These are phyloP conservation scores for Tylopilus vinaceipallidus DNA, from an alignment of 768 basidiomycete genomes.

Conservation along the genomic window DNA sequence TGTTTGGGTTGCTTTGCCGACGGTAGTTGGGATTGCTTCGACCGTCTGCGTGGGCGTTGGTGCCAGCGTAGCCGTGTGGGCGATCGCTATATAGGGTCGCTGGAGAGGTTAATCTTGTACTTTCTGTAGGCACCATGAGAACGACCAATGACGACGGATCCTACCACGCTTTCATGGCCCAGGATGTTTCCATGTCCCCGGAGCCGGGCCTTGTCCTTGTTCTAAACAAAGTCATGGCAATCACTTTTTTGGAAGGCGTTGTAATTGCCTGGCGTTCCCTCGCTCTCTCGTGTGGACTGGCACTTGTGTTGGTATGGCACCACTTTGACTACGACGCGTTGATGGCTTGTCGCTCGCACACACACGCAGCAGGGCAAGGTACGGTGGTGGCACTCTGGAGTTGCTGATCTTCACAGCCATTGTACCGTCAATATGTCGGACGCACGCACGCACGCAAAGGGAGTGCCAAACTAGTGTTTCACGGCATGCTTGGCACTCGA, in stretches of 20 bases:
- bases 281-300: no score
- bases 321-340: no score
- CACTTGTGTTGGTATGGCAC: no score
- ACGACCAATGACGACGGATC: background rate
- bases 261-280: constrained; percentile 11
- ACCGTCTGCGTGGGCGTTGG: constrained; percentile 26
- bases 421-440: background rate
- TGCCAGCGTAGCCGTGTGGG: constrained; percentile 23
- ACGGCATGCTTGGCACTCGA: background rate
- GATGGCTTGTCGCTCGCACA: no score
- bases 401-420: background rate
- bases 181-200: no score
- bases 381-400: background rate
- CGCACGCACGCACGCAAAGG: background rate
- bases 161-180: no score
- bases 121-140: background rate
- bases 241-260: constrained; percentile 7
- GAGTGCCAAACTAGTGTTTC: constrained; percentile 3
- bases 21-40: constrained; percentile 27
- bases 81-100: constrained; percentile 19
- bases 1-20: constrained; percentile 24
- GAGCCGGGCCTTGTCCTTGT: background rate
- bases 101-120: background rate
- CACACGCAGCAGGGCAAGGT: background rate
- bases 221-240: background rate